Percentiles rank a stretch among this genome's conserved stretches.
These are phyloP conservation scores for Rubroshorea leprosula DNA, from an alignment of 345 rosid genomes.

Conservation along the genomic window DNA sequence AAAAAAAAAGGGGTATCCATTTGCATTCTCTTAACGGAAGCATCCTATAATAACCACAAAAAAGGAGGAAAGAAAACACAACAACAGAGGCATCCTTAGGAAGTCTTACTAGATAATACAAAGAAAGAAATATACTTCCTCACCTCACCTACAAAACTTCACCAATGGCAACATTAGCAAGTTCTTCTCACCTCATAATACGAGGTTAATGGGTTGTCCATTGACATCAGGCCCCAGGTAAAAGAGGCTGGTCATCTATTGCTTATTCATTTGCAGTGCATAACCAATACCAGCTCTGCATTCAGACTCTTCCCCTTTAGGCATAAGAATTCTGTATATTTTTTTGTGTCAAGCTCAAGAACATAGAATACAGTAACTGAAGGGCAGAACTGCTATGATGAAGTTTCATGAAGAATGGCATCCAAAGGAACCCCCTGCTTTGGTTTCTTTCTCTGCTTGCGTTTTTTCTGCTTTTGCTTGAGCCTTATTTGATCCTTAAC, in stretches of 20 bases:
- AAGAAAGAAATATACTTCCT: too few relatives aligned
- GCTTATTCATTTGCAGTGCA: neutral
- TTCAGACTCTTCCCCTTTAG: neutral
- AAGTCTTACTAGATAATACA: too few relatives aligned
- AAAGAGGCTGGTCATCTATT: neutral
- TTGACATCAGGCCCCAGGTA: neutral
- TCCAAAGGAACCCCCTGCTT: conserved; percentile 15
- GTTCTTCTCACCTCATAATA: neutral
- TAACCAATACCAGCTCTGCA: neutral
- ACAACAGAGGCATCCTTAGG: too few relatives aligned
- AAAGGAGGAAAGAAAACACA: too few relatives aligned
- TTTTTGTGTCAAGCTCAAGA: neutral
- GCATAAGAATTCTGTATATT: neutral
- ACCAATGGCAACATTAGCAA: neutral
- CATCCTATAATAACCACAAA: too few relatives aligned
- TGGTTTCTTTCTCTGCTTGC: conserved; percentile 57
- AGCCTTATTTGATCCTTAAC: conserved; percentile 50
- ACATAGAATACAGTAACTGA: neutral
- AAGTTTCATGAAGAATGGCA: conserved; percentile 5
- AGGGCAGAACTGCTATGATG: conserved; percentile 12
- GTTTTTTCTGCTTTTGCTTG: conserved; percentile 61
- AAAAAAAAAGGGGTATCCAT: too few relatives aligned
- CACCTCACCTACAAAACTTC: too few relatives aligned
- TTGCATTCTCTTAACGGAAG: too few relatives aligned
- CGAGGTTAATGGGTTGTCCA: too few relatives aligned